Evolutionary conservation across 225 moss, liverwort and hornwort genomes (phyloP).

Genomic region (Ulota crispa): DNA sequence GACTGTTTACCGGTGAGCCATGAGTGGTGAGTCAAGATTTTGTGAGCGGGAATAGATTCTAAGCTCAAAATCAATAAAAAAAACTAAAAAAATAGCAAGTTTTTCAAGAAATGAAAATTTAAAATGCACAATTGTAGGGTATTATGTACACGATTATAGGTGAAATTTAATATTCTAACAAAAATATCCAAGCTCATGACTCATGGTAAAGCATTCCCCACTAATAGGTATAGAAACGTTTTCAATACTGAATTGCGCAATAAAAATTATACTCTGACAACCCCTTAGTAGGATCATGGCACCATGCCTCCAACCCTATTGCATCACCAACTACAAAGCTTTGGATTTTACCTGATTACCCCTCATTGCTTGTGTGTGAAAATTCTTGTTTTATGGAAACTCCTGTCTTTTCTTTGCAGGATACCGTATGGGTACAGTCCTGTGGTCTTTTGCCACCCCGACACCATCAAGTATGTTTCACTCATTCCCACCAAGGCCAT

Average conservation of each 20-base stretch:
- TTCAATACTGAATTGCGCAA: background rate
- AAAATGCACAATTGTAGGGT: too few relatives aligned
- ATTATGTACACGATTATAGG: too few relatives aligned
- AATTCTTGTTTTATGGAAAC: background rate
- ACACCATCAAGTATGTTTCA: slow-evolving; percentile 47
- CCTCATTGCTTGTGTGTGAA: background rate
- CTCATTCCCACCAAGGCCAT: background rate
- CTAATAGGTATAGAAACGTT: background rate
- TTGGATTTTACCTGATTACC: background rate
- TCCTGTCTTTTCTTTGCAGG: slow-evolving; percentile 34
- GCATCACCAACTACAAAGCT: background rate
- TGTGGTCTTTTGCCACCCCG: slow-evolving; percentile 64
- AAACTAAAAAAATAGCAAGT: too few relatives aligned
- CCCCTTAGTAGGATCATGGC: background rate
- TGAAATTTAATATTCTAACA: too few relatives aligned
- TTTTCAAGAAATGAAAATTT: too few relatives aligned
- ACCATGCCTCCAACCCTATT: background rate
- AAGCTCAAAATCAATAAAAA: too few relatives aligned
- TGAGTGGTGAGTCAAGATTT: too few relatives aligned
- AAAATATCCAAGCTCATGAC: too few relatives aligned
- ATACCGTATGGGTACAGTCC: slow-evolving; percentile 70
- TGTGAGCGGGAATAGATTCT: too few relatives aligned
- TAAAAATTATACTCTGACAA: background rate
- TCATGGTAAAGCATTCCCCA: too few relatives aligned
- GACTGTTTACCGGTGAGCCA: too few relatives aligned